Conservation (phyloP, 2,329 filamentous ascomycete genomes). For the Macrophomina pseudophaseolina region DNA sequence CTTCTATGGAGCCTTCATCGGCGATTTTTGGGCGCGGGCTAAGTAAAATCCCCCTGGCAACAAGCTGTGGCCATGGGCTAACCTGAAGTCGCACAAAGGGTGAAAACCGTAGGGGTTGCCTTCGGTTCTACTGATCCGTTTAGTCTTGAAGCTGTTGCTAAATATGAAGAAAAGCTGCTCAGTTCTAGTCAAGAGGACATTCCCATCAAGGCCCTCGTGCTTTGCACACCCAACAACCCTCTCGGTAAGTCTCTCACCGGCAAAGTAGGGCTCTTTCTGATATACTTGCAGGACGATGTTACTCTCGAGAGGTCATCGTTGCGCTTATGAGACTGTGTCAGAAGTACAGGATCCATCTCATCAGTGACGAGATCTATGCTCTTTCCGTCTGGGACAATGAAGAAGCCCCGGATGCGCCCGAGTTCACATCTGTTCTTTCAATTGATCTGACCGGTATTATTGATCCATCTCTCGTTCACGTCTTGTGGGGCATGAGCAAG, state of each 20-base stretch:
- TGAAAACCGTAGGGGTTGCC: constrained; percentile 47
- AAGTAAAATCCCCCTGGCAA: constrained; percentile 19
- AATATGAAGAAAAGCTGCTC: constrained; percentile 48
- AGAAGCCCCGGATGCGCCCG: background rate
- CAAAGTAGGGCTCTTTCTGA: rapidly evolving
- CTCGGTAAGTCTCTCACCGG: constrained; percentile 33
- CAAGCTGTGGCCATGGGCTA: background rate
- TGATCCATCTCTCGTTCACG: constrained; percentile 34
- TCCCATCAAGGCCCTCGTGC: constrained; percentile 47
- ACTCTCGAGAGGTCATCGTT: constrained; percentile 33
- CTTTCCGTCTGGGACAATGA: constrained; percentile 36
- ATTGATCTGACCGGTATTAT: constrained; percentile 31
- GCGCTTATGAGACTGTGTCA: constrained; percentile 37
- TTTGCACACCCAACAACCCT: constrained; percentile 55
- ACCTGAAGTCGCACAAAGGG: constrained; percentile 30
- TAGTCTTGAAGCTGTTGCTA: constrained; percentile 35
- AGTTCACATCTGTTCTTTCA: constrained; percentile 36
- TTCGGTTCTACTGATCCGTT: constrained; percentile 48
- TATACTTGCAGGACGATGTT: constrained; percentile 21
- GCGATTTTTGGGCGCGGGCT: constrained; percentile 55
- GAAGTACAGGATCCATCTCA: constrained; percentile 38
- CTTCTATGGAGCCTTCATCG: constrained; percentile 55
- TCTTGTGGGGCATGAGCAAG: constrained; percentile 41
- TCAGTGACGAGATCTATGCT: constrained; percentile 46
- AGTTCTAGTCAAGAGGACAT: constrained; percentile 40